Evolutionary conservation across 2,329 filamentous ascomycete genomes (phyloP).

Genomic region (Uncinocarpus reesii): DNA sequence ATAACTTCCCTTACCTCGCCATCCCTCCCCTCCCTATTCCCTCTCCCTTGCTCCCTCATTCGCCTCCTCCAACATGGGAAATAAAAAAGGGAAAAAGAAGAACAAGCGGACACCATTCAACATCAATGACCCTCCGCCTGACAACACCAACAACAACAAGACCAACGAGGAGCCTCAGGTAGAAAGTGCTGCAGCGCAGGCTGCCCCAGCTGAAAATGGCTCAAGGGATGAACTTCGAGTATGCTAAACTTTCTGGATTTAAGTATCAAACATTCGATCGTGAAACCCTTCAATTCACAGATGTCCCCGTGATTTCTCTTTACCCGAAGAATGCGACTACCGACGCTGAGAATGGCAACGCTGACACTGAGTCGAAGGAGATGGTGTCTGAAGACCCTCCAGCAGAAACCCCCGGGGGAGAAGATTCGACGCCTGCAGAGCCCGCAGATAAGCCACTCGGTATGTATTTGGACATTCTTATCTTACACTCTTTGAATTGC

Average conservation of each 20-base stretch:
- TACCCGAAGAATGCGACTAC: constrained; percentile 26
- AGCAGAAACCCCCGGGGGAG: constrained; percentile 10
- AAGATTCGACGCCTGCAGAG: constrained; percentile 6
- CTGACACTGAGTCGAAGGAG: constrained; percentile 26
- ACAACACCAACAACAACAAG: constrained; percentile 18
- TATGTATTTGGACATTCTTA: neutral
- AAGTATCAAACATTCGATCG: constrained; percentile 36
- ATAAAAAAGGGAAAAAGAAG: constrained; percentile 25
- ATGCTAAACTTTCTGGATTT: constrained; percentile 36
- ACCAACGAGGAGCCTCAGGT: constrained; percentile 24
- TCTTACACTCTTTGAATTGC: neutral
- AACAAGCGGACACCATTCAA: constrained; percentile 26
- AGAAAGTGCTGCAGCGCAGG: constrained; percentile 24
- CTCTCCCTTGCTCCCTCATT: constrained; percentile 7
- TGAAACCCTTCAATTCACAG: constrained; percentile 30
- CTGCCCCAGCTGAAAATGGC: constrained; percentile 30
- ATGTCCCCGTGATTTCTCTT: constrained; percentile 28
- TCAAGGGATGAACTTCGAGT: constrained; percentile 26
- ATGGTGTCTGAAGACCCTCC: constrained; percentile 19
- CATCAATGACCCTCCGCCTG: constrained; percentile 19
- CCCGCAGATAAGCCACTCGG: constrained; percentile 10
- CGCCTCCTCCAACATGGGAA: constrained; percentile 25
- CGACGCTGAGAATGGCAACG: constrained; percentile 31
- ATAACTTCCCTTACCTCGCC: constrained; percentile 13
- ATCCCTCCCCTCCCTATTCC: constrained; percentile 11